These are phyloP conservation scores for Phytophthora hibernalis DNA, from an alignment of 352 stramenopile species.

Conservation along the genomic window DNA sequence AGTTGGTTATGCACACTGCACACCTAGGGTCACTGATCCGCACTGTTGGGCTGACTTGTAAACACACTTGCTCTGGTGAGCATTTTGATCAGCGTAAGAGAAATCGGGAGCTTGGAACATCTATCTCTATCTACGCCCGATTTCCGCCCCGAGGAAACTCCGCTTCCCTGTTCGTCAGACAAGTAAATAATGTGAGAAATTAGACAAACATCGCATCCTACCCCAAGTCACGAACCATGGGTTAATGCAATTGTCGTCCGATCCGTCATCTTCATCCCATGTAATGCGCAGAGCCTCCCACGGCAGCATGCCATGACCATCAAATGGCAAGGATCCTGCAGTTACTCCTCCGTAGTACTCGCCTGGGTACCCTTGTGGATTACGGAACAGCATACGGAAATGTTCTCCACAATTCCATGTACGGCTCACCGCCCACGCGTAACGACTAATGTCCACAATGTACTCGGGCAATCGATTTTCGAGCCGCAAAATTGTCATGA, in stretches of 20 bases:
- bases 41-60: background rate
- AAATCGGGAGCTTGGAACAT: conserved; percentile 14
- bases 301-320: conserved; percentile 65
- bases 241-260: conserved; percentile 84
- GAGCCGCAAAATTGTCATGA: conserved; percentile 77
- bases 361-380: conserved; percentile 67
- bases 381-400: conserved; percentile 83
- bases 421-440: conserved; percentile 61
- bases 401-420: conserved; percentile 71
- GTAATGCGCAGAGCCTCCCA: conserved; percentile 84
- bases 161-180: conserved; percentile 51
- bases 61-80: background rate
- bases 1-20: conserved; percentile 9
- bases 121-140: conserved; percentile 37
- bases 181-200: conserved; percentile 22
- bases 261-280: conserved; percentile 88
- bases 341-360: conserved; percentile 79
- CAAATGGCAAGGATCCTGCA: conserved; percentile 71
- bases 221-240: conserved; percentile 65
- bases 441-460: conserved; percentile 75
- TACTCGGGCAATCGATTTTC: conserved; percentile 85
- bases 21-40: background rate
- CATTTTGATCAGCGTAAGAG: background rate
- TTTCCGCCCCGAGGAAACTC: conserved; percentile 46
- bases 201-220: conserved; percentile 2